Evolutionary conservation across 2,329 filamentous ascomycete genomes (phyloP).

Genomic region (Apiospora sp.): DNA sequence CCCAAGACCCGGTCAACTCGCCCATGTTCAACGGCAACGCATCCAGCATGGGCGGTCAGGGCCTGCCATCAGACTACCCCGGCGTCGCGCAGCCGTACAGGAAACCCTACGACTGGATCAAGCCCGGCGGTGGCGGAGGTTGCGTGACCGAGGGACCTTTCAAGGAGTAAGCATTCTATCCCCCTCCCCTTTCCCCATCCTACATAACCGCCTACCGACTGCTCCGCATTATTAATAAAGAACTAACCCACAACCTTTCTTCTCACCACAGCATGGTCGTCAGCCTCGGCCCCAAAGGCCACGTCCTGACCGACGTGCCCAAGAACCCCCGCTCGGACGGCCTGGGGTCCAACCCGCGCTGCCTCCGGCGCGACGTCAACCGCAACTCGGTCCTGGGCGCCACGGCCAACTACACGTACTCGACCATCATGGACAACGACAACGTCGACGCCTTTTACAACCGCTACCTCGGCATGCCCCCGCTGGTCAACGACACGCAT

Average conservation of each 20-base stretch:
- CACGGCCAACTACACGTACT: constrained; percentile 44
- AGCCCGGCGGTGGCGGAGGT: constrained; percentile 60
- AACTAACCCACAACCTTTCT: neutral
- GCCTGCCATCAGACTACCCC: constrained; percentile 35
- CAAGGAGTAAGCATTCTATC: constrained; percentile 41
- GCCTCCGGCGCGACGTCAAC: constrained; percentile 52
- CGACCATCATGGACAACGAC: constrained; percentile 45
- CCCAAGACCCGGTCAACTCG: constrained; percentile 55
- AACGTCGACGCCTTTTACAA: constrained; percentile 52
- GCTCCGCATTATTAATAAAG: too few relatives aligned
- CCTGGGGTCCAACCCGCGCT: constrained; percentile 50
- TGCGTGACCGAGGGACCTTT: constrained; percentile 61
- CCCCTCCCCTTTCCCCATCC: neutral
- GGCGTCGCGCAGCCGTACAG: constrained; percentile 4
- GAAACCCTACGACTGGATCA: constrained; percentile 32
- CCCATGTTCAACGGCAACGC: constrained; percentile 63
- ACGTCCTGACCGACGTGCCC: constrained; percentile 39
- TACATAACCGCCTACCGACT: too few relatives aligned
- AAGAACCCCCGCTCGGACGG: constrained; percentile 45
- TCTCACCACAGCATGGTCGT: constrained; percentile 45
- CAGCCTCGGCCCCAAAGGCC: constrained; percentile 47
- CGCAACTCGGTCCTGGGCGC: constrained; percentile 45
- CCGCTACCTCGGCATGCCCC: constrained; percentile 47
- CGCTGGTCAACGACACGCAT: constrained; percentile 44
- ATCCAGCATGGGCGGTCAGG: constrained; percentile 58